These are phyloP conservation scores for Penicillium hordei DNA, from an alignment of 2,329 filamentous ascomycete species.

Conservation along the genomic window DNA sequence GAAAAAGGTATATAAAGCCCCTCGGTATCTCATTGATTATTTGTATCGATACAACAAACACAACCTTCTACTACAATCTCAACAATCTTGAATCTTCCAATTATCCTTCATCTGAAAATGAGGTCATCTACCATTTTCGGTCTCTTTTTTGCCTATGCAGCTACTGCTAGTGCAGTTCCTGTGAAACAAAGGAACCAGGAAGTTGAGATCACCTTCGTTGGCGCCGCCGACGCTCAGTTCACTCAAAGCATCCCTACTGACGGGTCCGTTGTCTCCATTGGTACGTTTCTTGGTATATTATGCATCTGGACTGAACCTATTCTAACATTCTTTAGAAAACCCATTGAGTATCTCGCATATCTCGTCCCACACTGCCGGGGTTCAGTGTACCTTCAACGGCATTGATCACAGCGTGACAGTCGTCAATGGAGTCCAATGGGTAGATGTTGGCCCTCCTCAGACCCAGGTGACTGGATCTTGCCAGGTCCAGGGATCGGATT, in stretches of 20 bases:
- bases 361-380: constrained; percentile 15
- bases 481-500: neutral
- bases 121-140: neutral
- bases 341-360: constrained; percentile 28
- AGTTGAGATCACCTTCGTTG: constrained; percentile 14
- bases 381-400: constrained; percentile 27
- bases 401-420: constrained; percentile 24
- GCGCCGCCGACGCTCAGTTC: constrained; percentile 15
- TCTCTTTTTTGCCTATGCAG: neutral
- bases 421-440: constrained; percentile 21
- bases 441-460: constrained; percentile 33
- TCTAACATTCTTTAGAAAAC: constrained; percentile 7
- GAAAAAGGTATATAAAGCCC: neutral
- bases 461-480: constrained; percentile 21
- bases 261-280: constrained; percentile 5
- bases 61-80: neutral
- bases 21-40: neutral
- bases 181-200: neutral
- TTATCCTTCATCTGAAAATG: neutral
- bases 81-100: neutral
- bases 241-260: constrained; percentile 11
- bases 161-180: constrained; percentile 1
- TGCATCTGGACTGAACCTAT: neutral
- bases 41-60: neutral
- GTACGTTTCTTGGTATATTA: neutral